Evolutionary conservation across 1,139 yeast species (phyloP).

Genomic region (Tardiomyces blankii): DNA sequence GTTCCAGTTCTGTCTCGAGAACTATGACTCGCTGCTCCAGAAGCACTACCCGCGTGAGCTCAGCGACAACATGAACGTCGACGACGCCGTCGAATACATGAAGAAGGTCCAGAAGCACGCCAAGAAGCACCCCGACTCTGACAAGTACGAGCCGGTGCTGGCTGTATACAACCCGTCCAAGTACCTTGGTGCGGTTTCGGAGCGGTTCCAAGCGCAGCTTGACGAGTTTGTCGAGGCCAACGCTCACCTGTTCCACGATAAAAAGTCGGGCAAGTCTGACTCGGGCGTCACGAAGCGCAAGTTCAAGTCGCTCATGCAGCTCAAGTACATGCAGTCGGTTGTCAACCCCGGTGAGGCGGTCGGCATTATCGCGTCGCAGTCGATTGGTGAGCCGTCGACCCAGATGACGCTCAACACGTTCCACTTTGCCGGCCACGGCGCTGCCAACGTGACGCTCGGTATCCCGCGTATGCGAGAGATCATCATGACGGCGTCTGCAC

Average conservation of each 20-base stretch:
- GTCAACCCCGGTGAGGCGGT: constrained; percentile 97
- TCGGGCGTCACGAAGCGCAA: constrained; percentile 58
- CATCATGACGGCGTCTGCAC: constrained; percentile 95
- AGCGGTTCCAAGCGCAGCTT: constrained; percentile 70
- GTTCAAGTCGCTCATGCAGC: constrained; percentile 94
- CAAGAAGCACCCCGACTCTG: constrained; percentile 48
- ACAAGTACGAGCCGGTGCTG: constrained; percentile 81
- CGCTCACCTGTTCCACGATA: constrained; percentile 35
- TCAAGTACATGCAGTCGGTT: constrained; percentile 93
- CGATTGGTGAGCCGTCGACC: constrained; percentile 98
- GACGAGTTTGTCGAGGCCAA: constrained; percentile 56
- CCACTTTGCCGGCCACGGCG: constrained; percentile 99
- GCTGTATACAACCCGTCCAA: constrained; percentile 80
- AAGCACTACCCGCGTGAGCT: constrained; percentile 63
- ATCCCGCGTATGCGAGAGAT: constrained; percentile 99
- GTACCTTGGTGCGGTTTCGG: constrained; percentile 88
- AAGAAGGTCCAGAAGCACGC: constrained; percentile 72
- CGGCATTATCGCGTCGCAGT: constrained; percentile 96
- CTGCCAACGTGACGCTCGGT: constrained; percentile 98
- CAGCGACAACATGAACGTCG: constrained; percentile 46
- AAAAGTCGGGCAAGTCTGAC: constrained; percentile 24
- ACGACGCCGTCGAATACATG: constrained; percentile 54
- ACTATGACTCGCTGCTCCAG: constrained; percentile 73
- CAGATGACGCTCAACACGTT: constrained; percentile 99
- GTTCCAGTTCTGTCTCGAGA: constrained; percentile 86